phyloP scores from a whole-genome alignment of 2,329 filamentous ascomycete genomes.

The Sporothrix pallida region DNA sequence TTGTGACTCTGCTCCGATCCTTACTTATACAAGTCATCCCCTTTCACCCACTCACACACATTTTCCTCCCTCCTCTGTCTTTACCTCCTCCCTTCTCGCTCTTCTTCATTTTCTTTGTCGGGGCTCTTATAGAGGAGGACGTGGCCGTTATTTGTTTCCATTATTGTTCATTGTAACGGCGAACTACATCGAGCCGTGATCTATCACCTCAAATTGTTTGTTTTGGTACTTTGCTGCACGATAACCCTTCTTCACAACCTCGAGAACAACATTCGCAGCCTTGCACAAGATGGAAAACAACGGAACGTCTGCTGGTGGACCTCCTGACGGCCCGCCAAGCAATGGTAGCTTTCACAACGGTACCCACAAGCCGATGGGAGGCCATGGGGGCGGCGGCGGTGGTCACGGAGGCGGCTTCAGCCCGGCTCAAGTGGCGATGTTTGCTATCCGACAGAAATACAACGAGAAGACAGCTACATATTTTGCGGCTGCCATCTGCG shows the following conservation, averaged over 20 bases:
- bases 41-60: neutral
- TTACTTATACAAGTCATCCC: neutral
- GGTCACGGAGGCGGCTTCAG: neutral
- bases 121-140: neutral
- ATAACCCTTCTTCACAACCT: neutral
- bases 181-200: neutral
- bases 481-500: constrained; percentile 39
- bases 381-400: constrained; percentile 4
- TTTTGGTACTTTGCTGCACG: neutral
- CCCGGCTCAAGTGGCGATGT: neutral
- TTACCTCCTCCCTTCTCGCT: neutral
- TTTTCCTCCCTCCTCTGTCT: neutral
- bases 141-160: neutral
- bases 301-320: neutral
- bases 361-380: neutral
- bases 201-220: neutral
- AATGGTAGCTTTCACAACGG: neutral
- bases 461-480: constrained; percentile 35
- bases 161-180: neutral
- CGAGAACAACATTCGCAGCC: neutral
- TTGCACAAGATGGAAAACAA: neutral
- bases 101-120: neutral
- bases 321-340: neutral
- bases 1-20: neutral
- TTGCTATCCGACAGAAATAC: constrained; percentile 7